Evolutionary conservation across 352 stramenopile species (phyloP), one percentile per base, ranked within the genome.

Genomic region (Plasmopara muralis): DNA sequence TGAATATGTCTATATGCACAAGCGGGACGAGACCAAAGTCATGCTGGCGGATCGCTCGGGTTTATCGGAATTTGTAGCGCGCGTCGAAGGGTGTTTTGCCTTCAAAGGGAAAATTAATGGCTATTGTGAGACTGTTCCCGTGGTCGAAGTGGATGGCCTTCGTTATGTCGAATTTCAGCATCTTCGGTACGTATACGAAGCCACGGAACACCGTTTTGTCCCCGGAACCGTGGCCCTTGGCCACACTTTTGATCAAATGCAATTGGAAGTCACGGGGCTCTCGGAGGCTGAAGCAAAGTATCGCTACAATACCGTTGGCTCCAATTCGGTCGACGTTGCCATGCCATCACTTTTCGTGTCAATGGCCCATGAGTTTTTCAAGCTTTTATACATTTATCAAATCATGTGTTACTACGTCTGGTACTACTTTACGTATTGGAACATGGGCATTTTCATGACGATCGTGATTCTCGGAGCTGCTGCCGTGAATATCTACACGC

Each of bases 391-490:
- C 63, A 73, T 89, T 43, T 89, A 89, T 53, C 74, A 89, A 85
- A 57, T 95, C 78, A 76, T 94, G 82, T 69, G 88, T 68, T 71
- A 97, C 84, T 71, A 77, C 74, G 74, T 85, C 7, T 89, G 75
- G 75, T 87, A 79, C 58, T 89, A 81, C 58, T 82, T 70, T 2
- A 62, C 74, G 57, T 87, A 87, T 63, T 72, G 62, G 8, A 76
- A 60, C 58, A 64, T 89, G 14, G 77, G 59, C 5, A 51, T 72
- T 25, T 51, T 89, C 15, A 87, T 78, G 55, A 85, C 72, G n/a
- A 58, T 72, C 4, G 69, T 89, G 16, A 86, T 87, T 35, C 51
- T 83, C 16, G 39, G 72, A 15, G 58, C 74, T 2, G 70, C 72
- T 4, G 42, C 56, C 2, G 66, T 85, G 47, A 87, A 89, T 59